Evolutionary conservation across 163 green algal genomes (phyloP), one percentile per base, ranked within the genome.

Genomic region (Trebouxia gelatinosa): DNA sequence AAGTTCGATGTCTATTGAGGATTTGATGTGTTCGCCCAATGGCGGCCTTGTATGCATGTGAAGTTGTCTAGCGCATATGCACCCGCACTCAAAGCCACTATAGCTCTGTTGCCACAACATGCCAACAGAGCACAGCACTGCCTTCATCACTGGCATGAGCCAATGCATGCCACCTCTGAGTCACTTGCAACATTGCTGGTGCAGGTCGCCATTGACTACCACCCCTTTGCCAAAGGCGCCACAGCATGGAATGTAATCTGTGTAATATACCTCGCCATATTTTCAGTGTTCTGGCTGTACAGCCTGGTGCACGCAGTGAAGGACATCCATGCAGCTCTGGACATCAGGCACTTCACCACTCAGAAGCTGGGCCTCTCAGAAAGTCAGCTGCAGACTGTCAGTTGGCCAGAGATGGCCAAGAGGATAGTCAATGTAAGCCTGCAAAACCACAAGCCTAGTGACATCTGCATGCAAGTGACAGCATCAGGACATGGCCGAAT

Each of bases 381-480:
- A 81, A 81, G 83, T 34, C 82, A 87, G 81, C 80, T 98, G 38
- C 77, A 83, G 23, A 93, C 90, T 13, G 87, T 97, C 61, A 92
- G 89, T 19, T 99, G 95, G 95, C 89, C 91, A 2, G 94, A 97
- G 80, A 78, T 99, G 54, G 82, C 95, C 38, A 80, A 91, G 70
- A 82, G 92, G 6, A 78, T 98, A 46, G 94, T 98, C 32, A 62
- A 85, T 72, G 85, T 87, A 46, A 37, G 70, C 29, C 68, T 23
- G n/a, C n/a, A n/a, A n/a, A n/a, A n/a, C n/a, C n/a, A n/a, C n/a
- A n/a, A n/a, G n/a, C n/a, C n/a, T n/a, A n/a, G n/a, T n/a, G n/a
- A n/a, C n/a, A n/a, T n/a, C n/a, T n/a, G n/a, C n/a, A n/a, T n/a
- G n/a, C n/a, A n/a, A n/a, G n/a, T n/a, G n/a, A n/a, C n/a, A n/a